A percentile compares a stretch with the other conserved stretches of the same genome.
phyloP scores from a whole-genome alignment of 305 asterid genomes.

The Fraxinus nigra region DNA sequence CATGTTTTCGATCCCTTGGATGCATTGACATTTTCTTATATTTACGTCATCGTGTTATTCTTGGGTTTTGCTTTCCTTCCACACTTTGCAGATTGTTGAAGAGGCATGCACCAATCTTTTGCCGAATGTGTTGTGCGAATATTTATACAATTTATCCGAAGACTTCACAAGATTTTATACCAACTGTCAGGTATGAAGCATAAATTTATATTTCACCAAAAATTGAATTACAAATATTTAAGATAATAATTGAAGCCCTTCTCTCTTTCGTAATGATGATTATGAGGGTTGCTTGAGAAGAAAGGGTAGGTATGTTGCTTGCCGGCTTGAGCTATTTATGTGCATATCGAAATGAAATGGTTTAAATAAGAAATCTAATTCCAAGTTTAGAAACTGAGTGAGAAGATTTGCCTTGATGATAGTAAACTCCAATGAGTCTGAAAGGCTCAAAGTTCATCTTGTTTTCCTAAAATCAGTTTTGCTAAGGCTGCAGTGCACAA shows the following conservation, averaged over 20 bases:
- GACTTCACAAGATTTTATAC: slow-evolving; percentile 81
- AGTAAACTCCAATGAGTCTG: neutral
- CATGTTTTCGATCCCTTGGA: neutral
- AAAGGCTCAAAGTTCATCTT: neutral
- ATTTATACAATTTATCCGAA: slow-evolving; percentile 78
- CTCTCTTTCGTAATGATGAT: neutral
- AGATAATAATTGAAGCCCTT: neutral
- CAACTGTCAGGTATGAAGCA: slow-evolving; percentile 70
- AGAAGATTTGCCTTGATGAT: neutral
- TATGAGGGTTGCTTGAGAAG: neutral
- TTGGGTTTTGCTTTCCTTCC: slow-evolving; percentile 19
- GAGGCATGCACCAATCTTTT: slow-evolving; percentile 69
- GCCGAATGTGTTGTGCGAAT: slow-evolving; percentile 79
- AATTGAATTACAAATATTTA: neutral
- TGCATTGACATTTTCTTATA: neutral
- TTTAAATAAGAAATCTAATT: neutral
- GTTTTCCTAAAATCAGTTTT: neutral
- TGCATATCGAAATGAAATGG: neutral
- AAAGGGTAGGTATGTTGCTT: neutral
- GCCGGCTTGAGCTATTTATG: neutral
- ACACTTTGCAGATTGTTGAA: slow-evolving; percentile 58
- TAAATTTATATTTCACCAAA: neutral
- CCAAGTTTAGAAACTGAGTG: neutral
- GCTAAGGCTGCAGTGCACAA: neutral
- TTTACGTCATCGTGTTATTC: neutral